Evolutionary conservation across 805 yeast genomes (phyloP), one percentile per base, ranked within the genome.

Genomic region (Saccharomycopsis fermentans): DNA sequence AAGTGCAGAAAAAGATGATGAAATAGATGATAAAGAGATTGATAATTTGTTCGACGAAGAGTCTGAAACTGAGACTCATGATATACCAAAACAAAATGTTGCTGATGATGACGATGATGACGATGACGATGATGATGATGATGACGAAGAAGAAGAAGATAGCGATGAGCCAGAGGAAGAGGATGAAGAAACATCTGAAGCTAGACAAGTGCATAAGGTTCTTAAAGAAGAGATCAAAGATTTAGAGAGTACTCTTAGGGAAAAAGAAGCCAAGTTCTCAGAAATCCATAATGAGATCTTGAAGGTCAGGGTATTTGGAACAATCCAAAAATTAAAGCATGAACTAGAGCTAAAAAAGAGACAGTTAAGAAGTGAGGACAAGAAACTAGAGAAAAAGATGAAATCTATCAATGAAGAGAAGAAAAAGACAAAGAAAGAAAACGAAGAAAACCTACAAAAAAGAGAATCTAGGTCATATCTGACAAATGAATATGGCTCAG

Each of bases 171-270:
- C 76, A 1, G 82, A 77, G 16, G 83, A 79, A 6, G 82, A 77
- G 12, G 83, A 79, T 9, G 83, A 78, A 4, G 83, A 77, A 4
- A 81, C 75, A 1, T 82, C 76, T 1, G 79, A 73, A 3, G 80
- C 76, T 3, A 78, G 77, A 55, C 85, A 83, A 65, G 88, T 88
- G 69, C 77, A 77, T 64, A 90, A 87, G 66, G 77, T 90, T 63
- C 74, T 94, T 58, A 82, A 81, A 61, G 98, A 92, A 70, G 97
- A 91, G 69, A 84, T 94, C 59, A 73, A 77, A 6, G 99, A 94
- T 67, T 76, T 94, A 61, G 90, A 87, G 68, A 66, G 78, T 16
- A 90, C 92, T 0, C 85, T 94, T 55, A 81, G 78, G 57, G 85
- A 84, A 65, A 91, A 92, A 66, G 82, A 81, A 68, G 77, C 77